Conservation (phyloP, 441 rosid species). For the Gossypium schwendimanii region DNA sequence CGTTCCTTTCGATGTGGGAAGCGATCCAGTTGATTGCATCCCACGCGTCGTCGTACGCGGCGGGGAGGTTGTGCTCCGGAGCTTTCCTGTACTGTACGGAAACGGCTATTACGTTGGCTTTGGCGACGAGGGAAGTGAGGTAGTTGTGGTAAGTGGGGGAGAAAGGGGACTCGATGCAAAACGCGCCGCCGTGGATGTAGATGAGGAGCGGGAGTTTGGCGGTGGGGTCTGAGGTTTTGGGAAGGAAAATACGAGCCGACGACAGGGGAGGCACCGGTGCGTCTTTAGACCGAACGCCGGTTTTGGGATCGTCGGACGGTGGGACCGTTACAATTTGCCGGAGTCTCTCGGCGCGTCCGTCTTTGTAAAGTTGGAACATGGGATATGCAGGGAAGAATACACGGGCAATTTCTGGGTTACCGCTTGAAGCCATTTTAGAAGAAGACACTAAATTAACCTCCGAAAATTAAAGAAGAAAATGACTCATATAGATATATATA, state of each 20-base stretch:
- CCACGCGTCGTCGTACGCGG: slow-evolving; percentile 43
- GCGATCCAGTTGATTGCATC: slow-evolving; percentile 34
- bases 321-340: slow-evolving; percentile 18
- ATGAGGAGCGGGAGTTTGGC: slow-evolving; percentile 34
- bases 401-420: slow-evolving; percentile 12
- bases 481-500: not conserved
- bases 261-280: slow-evolving; percentile 20
- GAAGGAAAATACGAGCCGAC: slow-evolving; percentile 45
- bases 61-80: slow-evolving; percentile 33
- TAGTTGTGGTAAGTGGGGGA: slow-evolving; percentile 20
- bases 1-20: slow-evolving; percentile 15
- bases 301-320: slow-evolving; percentile 26
- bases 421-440: slow-evolving; percentile 17
- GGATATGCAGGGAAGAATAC: slow-evolving; percentile 10
- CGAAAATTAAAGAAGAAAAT: not conserved
- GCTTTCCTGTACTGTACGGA: slow-evolving; percentile 37
- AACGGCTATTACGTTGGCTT: slow-evolving; percentile 28
- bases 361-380: slow-evolving; percentile 35
- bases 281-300: slow-evolving; percentile 44
- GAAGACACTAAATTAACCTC: not conserved
- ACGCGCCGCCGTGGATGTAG: slow-evolving; percentile 43
- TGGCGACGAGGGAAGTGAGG: slow-evolving; percentile 20
- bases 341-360: slow-evolving; percentile 27
- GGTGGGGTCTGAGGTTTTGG: slow-evolving; percentile 11
- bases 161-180: slow-evolving; percentile 29